Base-by-base conservation (phyloP, 2,329 filamentous ascomycete species). In the Colletotrichum orchidophilum region DNA sequence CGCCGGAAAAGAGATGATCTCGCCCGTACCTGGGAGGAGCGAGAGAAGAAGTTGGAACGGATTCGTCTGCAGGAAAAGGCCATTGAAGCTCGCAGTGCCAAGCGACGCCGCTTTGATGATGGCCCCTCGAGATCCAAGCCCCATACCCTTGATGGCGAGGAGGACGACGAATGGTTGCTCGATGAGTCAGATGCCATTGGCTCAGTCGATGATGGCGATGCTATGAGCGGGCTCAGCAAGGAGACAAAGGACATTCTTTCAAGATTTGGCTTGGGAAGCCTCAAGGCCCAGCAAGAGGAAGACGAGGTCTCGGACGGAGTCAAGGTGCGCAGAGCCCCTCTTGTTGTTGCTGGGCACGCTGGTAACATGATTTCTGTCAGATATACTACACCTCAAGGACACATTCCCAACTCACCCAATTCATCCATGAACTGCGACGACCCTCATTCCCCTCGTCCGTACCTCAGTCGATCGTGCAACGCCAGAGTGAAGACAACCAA, bases 311-410 rank as follows among this genome's bases (percentile, higher is more conserved):
- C 89, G 13, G 90, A 94, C 65, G 90, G 92, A 74, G 85, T 93
- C 61, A 97, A 96, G 84, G 88, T 90, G 76, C 76, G 78, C 74
- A 61, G 57, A 63, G 42, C 57, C 52, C 42, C 33, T n/a, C n/a
- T n/a, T 42, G 24, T 9, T 54, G 21, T 7, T 65, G 59, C 52
- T 42, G 61, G 35, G 26, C 52, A 62, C 52, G 54, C 65, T 78
- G 77, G 78, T 83, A 80, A 81, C 80, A 46, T 55, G 58, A 66
- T 21, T 35, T 5, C 21, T 9, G 42, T 60, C 80, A 91, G 86
- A 93, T 98, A 62, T 97, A 94, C 80, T 97, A 96, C 82, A 96
- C 95, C 66, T 98, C 95, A 8, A 89, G 95, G 78, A 98, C 95
- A 1, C 95, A 98, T 80, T 98, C 95, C 3, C 95, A 98, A 77